These are phyloP conservation scores for Lagerstroemia speciosa DNA, from an alignment of 345 rosid genomes.

Conservation along the genomic window DNA sequence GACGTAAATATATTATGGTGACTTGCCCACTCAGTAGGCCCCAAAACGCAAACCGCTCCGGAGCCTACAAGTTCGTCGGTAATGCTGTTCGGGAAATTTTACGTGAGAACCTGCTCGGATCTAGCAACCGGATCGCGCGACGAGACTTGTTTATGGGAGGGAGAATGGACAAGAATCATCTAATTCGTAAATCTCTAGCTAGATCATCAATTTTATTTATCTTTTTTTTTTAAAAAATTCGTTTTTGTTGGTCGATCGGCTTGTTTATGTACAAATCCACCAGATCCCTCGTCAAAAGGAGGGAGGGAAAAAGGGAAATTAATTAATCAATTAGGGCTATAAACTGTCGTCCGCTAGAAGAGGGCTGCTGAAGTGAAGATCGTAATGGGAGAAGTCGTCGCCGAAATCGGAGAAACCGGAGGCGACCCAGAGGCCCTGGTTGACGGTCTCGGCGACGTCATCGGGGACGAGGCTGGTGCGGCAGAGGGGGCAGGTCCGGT, in stretches of 20 bases:
- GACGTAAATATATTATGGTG: too few species aligned
- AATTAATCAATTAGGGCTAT: not conserved
- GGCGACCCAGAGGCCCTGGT: constrained; percentile 17
- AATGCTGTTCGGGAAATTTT: too few species aligned
- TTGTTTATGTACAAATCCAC: constrained; percentile 8
- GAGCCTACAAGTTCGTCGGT: too few species aligned
- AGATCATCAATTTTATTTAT: not conserved
- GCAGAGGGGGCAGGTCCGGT: constrained; percentile 19
- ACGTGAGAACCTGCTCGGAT: too few species aligned
- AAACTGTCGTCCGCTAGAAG: not conserved
- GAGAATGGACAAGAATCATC: constrained; percentile 7
- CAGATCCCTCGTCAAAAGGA: not conserved
- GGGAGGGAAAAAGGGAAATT: not conserved
- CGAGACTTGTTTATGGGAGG: too few species aligned
- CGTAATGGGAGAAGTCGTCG: not conserved
- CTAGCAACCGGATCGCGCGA: too few species aligned
- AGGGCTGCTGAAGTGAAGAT: not conserved
- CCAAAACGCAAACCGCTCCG: too few species aligned
- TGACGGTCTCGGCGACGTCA: constrained; percentile 11
- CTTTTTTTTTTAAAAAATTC: not conserved
- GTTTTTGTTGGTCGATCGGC: constrained; percentile 3
- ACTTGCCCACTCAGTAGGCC: not conserved
- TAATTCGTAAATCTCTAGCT: not conserved
- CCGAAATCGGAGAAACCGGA: constrained; percentile 12
- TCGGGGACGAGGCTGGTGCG: constrained; percentile 16